A percentile compares a stretch with the other conserved stretches of the same genome.
Evolutionary conservation across 2,329 filamentous ascomycete genomes (phyloP).

Genomic region (Didymella pomorum): DNA sequence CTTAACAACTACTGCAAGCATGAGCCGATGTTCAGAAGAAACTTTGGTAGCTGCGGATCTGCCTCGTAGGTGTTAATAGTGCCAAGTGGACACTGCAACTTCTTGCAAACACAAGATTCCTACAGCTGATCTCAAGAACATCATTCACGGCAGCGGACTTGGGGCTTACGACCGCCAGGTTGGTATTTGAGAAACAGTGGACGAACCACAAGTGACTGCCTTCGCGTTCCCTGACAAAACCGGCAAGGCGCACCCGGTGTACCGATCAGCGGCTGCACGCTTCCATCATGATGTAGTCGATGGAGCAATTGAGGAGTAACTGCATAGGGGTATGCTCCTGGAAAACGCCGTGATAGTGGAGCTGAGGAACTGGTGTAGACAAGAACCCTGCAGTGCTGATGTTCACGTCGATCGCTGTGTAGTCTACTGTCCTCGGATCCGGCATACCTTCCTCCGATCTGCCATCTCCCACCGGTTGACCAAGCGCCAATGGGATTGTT

Average conservation of each 20-base stretch:
- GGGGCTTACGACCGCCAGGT: background rate
- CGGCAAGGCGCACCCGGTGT: conserved; percentile 11
- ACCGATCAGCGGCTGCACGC: conserved; percentile 8
- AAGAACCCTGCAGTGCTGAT: background rate
- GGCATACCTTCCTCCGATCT: background rate
- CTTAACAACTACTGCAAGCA: conserved; percentile 6
- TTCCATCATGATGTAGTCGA: conserved; percentile 8
- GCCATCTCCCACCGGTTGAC: background rate
- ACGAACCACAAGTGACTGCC: background rate
- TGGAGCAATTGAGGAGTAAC: background rate
- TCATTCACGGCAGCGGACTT: background rate
- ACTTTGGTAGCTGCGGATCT: conserved; percentile 13
- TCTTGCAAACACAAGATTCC: background rate
- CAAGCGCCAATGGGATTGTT: background rate
- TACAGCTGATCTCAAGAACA: background rate
- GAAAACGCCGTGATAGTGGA: background rate
- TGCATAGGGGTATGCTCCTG: background rate
- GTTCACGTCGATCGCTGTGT: background rate
- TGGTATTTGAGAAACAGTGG: conserved; percentile 4
- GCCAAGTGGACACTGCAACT: background rate
- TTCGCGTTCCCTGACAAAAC: conserved; percentile 15
- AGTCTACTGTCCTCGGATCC: background rate
- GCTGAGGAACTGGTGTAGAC: background rate
- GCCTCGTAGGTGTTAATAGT: background rate
- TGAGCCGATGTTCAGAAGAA: conserved; percentile 9